These are phyloP conservation scores for Platanthera guangdongensis DNA, from an alignment of 106 monocot genomes.

Conservation along the genomic window DNA sequence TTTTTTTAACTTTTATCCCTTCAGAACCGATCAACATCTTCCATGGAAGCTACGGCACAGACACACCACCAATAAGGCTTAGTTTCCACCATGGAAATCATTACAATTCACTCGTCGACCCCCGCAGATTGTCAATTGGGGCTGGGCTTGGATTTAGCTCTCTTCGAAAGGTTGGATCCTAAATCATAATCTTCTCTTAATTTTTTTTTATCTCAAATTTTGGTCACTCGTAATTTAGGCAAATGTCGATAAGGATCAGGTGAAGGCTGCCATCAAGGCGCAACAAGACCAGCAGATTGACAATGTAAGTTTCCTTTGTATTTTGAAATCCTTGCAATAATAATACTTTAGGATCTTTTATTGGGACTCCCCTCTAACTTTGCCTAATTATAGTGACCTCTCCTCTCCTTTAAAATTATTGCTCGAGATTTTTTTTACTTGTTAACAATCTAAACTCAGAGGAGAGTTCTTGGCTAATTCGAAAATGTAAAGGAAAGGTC, in stretches of 20 bases:
- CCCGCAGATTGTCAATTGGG: slow-evolving; percentile 62
- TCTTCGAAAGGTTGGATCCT: slow-evolving; percentile 71
- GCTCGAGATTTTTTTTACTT: no score
- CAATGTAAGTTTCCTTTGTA: slow-evolving; percentile 48
- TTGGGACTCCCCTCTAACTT: no score
- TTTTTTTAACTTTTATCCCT: slow-evolving; percentile 5
- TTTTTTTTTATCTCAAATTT: neutral
- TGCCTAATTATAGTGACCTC: no score
- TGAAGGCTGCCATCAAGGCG: slow-evolving; percentile 95
- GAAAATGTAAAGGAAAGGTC: no score
- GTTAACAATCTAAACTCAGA: no score
- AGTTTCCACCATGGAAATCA: slow-evolving; percentile 97
- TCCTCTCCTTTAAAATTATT: no score
- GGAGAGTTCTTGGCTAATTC: no score
- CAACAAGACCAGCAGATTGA: slow-evolving; percentile 99
- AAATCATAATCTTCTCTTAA: neutral
- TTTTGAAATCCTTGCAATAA: neutral
- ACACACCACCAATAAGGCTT: slow-evolving; percentile 87
- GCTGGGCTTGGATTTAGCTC: slow-evolving; percentile 91
- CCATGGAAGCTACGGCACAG: slow-evolving; percentile 87
- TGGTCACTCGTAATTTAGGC: slow-evolving; percentile 18
- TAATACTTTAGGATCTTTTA: neutral
- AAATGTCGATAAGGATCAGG: slow-evolving; percentile 79
- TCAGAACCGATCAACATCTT: slow-evolving; percentile 99
- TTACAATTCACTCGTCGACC: slow-evolving; percentile 97